Evolutionary conservation across 805 yeast genomes (phyloP), one percentile per base, ranked within the genome.

Genomic region (Cyberlindnera veronae): DNA sequence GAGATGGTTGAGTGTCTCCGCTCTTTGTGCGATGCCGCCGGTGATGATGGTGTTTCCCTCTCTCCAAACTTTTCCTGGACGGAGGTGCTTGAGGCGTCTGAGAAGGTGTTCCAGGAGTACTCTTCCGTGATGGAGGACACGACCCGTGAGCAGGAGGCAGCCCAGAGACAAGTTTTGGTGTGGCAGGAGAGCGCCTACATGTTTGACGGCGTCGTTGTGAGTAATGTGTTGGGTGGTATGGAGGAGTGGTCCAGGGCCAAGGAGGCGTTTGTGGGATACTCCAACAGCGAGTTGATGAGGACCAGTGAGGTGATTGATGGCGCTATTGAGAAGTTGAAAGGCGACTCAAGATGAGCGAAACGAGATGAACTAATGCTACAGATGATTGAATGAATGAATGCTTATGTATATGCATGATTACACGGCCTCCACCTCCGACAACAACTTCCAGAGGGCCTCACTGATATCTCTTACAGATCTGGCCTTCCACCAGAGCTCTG

Each of bases 111-210:
- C 29, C 34, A 42, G 29, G 54, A 53, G 5, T 53, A 55, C 31
- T 38, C 54, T 5, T 20, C 33, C 9, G 29, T 45, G 4, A 53
- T 55, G 59, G 55, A 50, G 18, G 28, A 32, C 3, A 35, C 52
- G 14, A 51, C 49, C 4, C 43, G 43, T 28, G 55, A 53, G 11
- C 51, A 51, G 38, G 59, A 53, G 10, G 47, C 41, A 3, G 29
- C 51, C 17, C 51, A 49, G 31, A 53, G 45, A 23, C 45, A 53
- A n/a, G 32, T 53, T 10, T 22, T 48, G 19, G 36, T 54, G 13
- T 56, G 61, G 61, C 61, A 56, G 37, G 59, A 56, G 31, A 29
- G 55, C 7, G 53, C 48, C 3, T 56, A 48, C 29, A 38, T 54
- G 12, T 32, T 50, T 30, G 61, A 56, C 37, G 46, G 49, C 20